phyloP scores from a whole-genome alignment of 768 basidiomycete species.

The Flagelloscypha sp. region DNA sequence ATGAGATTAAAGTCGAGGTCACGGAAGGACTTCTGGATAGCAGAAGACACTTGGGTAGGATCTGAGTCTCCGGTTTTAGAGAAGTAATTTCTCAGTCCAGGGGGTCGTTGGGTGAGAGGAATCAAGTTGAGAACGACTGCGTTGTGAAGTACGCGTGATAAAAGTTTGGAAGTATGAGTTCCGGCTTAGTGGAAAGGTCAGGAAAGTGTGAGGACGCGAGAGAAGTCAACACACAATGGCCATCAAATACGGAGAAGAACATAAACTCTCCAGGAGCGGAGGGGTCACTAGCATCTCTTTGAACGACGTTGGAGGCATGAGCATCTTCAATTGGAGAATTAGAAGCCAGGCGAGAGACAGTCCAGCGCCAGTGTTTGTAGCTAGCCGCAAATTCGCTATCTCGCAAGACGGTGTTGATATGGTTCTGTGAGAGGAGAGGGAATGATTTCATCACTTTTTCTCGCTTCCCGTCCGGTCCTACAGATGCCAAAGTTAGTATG shows the following conservation, averaged over 20 bases:
- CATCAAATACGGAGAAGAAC: slow-evolving; percentile 88
- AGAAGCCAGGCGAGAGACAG: slow-evolving; percentile 71
- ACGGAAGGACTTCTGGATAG: slow-evolving; percentile 70
- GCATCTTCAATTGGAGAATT: slow-evolving; percentile 94
- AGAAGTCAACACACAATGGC: no score
- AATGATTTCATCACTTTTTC: slow-evolving; percentile 45
- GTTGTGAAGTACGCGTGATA: slow-evolving; percentile 78
- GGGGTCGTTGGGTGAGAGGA: slow-evolving; percentile 4
- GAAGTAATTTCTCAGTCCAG: slow-evolving; percentile 11
- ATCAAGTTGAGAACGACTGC: slow-evolving; percentile 51
- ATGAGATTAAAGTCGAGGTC: slow-evolving; percentile 82
- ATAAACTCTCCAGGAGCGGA: slow-evolving; percentile 62
- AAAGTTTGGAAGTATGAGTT: slow-evolving; percentile 71
- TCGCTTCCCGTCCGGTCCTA: slow-evolving; percentile 54
- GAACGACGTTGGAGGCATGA: slow-evolving; percentile 59
- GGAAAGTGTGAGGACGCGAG: no score
- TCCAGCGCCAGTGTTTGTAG: slow-evolving; percentile 63
- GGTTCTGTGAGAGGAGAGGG: slow-evolving; percentile 45
- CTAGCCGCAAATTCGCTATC: slow-evolving; percentile 43
- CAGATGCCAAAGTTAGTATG: no score
- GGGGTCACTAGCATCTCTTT: slow-evolving; percentile 52
- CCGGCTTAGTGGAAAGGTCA: no score
- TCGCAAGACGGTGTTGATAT: slow-evolving; percentile 49
- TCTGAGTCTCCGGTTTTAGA: slow-evolving; percentile 32
- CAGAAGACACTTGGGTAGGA: slow-evolving; percentile 48